Percentiles rank a stretch among this genome's conserved stretches.
Evolutionary conservation across 768 basidiomycete species (phyloP).

Genomic region (Tylopilus subfusipes): DNA sequence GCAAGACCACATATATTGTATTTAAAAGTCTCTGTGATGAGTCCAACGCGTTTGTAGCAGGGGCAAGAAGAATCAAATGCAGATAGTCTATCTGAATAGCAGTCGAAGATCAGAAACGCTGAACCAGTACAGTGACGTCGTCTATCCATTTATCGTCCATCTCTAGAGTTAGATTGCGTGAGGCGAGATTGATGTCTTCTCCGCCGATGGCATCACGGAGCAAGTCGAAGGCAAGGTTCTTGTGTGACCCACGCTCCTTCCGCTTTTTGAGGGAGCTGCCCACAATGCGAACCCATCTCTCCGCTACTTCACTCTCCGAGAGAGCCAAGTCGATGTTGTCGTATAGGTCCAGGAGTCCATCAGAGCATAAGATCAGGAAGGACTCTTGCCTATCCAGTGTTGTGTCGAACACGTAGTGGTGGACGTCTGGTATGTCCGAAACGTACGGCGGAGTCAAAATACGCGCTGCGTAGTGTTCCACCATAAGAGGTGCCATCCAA

Average conservation of each 20-base stretch:
- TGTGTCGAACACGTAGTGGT: slow-evolving; percentile 32
- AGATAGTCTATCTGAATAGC: background rate
- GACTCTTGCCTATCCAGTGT: slow-evolving; percentile 18
- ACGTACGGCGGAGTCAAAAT: slow-evolving; percentile 47
- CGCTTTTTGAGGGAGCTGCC: slow-evolving; percentile 26
- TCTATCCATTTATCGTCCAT: slow-evolving; percentile 52
- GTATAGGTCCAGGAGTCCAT: slow-evolving; percentile 45
- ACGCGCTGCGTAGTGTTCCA: slow-evolving; percentile 30
- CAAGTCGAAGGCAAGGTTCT: slow-evolving; percentile 39
- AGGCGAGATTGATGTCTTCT: slow-evolving; percentile 36
- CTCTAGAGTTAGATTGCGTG: slow-evolving; percentile 46
- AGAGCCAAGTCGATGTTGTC: slow-evolving; percentile 22
- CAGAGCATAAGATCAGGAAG: slow-evolving; percentile 43
- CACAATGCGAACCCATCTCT: slow-evolving; percentile 36
- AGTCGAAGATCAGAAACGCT: slow-evolving; percentile 30
- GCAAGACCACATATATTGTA: slow-evolving; percentile 12
- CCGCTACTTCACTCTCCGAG: slow-evolving; percentile 28
- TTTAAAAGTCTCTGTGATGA: slow-evolving; percentile 2
- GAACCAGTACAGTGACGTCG: slow-evolving; percentile 46
- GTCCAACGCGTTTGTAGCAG: background rate
- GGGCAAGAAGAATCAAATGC: background rate
- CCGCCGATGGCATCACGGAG: slow-evolving; percentile 45
- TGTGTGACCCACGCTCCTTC: slow-evolving; percentile 8
- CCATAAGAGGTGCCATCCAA: slow-evolving; percentile 19
- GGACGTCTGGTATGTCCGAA: slow-evolving; percentile 39